Evolutionary conservation across 768 basidiomycete genomes (phyloP), one percentile per base, ranked within the genome.

Genomic region (Suillus fuscotomentosus): DNA sequence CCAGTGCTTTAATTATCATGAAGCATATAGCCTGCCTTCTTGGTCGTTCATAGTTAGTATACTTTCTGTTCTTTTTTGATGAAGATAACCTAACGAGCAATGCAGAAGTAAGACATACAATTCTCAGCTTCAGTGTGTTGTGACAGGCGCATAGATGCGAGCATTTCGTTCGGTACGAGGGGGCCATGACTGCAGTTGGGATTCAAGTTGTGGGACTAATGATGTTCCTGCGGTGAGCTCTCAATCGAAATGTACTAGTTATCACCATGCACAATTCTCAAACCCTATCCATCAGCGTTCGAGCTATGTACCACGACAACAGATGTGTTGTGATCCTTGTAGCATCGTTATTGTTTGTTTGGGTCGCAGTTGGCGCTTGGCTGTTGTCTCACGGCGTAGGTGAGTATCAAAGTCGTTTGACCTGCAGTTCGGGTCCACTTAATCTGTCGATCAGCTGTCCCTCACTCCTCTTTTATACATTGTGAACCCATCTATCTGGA

Each of bases 351-450:
- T 79, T 86, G 47, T 8, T 80, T 11, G 60, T 79, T 34, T 82
- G 84, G 73, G 75, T 83, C 15, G 72, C 69, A 3, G 70, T 84
- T 65, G 85, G 85, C 63, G 77, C 79, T 1, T 88, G 83, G 83
- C 73, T 89, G n/a, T 76, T 90, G 22, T 78, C 79, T 31, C 68
- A 74, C n/a, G 86, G 81, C 0, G 67, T 79, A 75, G 77, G 88
- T 88, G 64, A 13, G 85, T 72, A 22, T 31, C n/a, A 9, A 41
- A 59, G 15, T 41, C 5, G 2, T 47, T 51, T 53, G 36, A 34
- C 42, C 61, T 27, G 22, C 53, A 5, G 43, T 59, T 59, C 10
- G 10, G 34, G 36, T 60, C 62, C 56, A 51, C 63, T 39, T 38
- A 4, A 67, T 47, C 56, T 22, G 27, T 17, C 27, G 20, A 38